Evolutionary conservation across 805 yeast genomes (phyloP), one percentile per base, ranked within the genome.

Genomic region (Ogataea polymorpha): DNA sequence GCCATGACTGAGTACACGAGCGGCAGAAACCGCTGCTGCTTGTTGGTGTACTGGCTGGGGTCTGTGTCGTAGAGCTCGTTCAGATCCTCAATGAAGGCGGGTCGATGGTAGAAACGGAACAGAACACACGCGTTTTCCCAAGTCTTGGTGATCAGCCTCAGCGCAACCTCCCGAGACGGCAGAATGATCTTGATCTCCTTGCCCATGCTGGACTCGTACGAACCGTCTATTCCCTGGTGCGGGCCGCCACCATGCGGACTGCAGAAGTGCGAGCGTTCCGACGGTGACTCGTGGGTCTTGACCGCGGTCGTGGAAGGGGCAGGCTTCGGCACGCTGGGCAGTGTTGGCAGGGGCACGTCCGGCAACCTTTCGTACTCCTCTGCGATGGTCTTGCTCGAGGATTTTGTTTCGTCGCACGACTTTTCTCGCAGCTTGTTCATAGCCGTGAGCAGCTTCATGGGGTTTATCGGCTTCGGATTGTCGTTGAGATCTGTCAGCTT

Each of bases 111-210:
- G 59, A 89, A 88, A 41, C 95, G 70, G 58, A 88, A 86, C 38
- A 89, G 67, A 4, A 87, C 88, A 62, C 95, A 87, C 0, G 95
- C 95, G 51, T 82, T 79, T 46, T 80, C 78, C 95, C 96, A 89
- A 1, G 90, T 83, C 32, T 82, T 77, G 45, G 79, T 77, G 16
- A 89, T 80, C 46, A 88, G 69, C 49, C 77, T 77, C 26, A 86
- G 61, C 0, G 96, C 91, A 18, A 75, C 74, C 24, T 79, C 81
- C 54, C 84, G 80, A 1, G 90, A 77, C 0, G 96, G 96, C 26
- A 89, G 64, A 7, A 84, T 77, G 45, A 82, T 72, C 46, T 72
- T 79, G 49, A 84, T 72, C 52, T 81, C 89, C 39, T 67, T 61
- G 18, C 71, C 67, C 44, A 60, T 44, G 26, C 53, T 59, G 5